phyloP scores from a whole-genome alignment of 2,329 filamentous ascomycete genomes.

The Verticillium albo-atrum region DNA sequence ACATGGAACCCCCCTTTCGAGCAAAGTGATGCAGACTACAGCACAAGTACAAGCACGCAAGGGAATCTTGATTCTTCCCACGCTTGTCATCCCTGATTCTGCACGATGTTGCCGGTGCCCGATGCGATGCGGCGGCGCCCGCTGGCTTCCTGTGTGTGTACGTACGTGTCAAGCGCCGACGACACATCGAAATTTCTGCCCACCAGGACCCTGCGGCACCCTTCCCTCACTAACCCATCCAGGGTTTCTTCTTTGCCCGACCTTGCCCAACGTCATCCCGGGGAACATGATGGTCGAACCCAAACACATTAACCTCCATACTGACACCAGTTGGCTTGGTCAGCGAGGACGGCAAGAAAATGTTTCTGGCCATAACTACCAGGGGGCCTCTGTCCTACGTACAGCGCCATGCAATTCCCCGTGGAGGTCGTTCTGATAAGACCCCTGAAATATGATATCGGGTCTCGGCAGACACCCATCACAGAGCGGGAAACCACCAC shows the following conservation, averaged over 20 bases:
- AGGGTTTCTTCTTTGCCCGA: background rate
- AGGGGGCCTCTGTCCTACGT: too few relatives aligned
- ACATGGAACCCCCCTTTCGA: too few relatives aligned
- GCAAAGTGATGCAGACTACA: too few relatives aligned
- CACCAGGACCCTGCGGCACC: background rate
- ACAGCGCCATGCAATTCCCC: background rate
- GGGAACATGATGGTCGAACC: background rate
- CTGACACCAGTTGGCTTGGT: background rate
- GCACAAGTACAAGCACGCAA: too few relatives aligned
- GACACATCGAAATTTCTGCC: background rate
- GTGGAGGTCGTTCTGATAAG: background rate
- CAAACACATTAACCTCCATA: background rate
- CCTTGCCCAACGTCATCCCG: background rate
- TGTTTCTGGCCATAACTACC: background rate
- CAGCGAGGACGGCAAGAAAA: too few relatives aligned
- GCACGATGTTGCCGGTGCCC: background rate
- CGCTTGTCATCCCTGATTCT: background rate
- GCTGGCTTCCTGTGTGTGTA: background rate
- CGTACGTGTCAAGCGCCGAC: background rate
- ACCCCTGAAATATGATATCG: background rate
- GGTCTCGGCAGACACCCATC: background rate
- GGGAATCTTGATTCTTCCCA: too few relatives aligned
- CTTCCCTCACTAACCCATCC: background rate
- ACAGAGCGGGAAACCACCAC: background rate
- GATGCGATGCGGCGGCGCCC: background rate